Base-by-base conservation (phyloP, 2,329 filamentous ascomycete species). In the Ophiostoma australiae region DNA sequence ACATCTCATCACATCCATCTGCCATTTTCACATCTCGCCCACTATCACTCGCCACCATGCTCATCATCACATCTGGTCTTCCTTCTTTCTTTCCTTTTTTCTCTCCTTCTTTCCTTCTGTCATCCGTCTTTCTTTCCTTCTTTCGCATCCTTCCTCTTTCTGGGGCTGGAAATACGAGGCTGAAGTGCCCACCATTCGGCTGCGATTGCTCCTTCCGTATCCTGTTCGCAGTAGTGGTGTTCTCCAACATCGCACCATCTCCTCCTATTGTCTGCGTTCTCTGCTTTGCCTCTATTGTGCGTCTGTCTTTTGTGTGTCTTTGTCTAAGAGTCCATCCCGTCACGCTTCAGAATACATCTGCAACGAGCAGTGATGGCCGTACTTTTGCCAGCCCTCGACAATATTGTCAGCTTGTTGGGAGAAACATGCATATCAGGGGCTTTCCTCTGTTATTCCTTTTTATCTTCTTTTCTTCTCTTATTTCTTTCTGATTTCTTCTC, bases 341-440 rank as follows among this genome's bases (percentile, higher is more conserved):
- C 44, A 20, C 41, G 6, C 37, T 39, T 39, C 4, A 10, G 10
- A 0, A 44, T 17, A n/a, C 44, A 48, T 48, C 44, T 48, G 17
- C 44, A 48, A 48, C 44, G 20, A 58, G 52, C 52, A 58, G 15
- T 23, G 48, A 58, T 58, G 52, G 10, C 52, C 52, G 52, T 31
- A 10, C 52, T 58, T 58, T 58, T 58, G 52, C 52, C 52, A 58
- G 52, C 52, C 52, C 52, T 58, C 52, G 23, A 58, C 52, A 58
- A 58, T 58, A 33, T 35, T 63, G 58, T 65, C 61, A n/a, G 33
- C 31, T 65, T 65, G 61, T 65, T 65, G 61, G 61, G 61, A 20
- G 61, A 65, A 17, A 65, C 61, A 65, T 65, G 61, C 61, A 65
- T 65, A 65, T 61, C 52, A 61, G 58, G 61, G 61, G 61, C 27